Percentiles rank a stretch among this genome's conserved stretches.
These are phyloP conservation scores for Paramecium biaurelia DNA, from an alignment of 73 alveolate genomes.

Conservation along the genomic window DNA sequence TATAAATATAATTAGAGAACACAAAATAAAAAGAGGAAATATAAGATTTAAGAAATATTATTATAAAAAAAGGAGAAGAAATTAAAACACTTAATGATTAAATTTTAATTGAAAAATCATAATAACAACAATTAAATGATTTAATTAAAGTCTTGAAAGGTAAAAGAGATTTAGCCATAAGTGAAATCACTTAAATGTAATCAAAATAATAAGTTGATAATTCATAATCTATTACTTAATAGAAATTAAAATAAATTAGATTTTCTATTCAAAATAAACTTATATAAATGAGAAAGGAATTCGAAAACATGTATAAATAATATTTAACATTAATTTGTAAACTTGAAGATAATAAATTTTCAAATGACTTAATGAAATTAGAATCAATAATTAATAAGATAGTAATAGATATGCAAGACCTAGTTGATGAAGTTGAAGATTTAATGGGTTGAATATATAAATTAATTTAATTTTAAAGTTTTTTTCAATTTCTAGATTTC, in stretches of 20 bases:
- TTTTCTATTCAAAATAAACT: not conserved
- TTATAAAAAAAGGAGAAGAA: not conserved
- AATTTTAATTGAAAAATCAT: not conserved
- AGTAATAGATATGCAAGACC: not conserved
- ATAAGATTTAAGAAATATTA: not conserved
- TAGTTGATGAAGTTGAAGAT: slow-evolving; percentile 43
- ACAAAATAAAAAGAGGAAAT: slow-evolving; percentile 6
- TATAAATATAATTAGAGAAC: not conserved
- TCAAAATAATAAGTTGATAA: not conserved
- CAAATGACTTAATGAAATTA: not conserved
- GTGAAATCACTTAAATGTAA: not conserved
- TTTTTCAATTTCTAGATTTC: not conserved
- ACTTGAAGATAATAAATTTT: not conserved
- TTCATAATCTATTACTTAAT: not conserved
- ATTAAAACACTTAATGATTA: not conserved
- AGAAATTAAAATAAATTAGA: slow-evolving; percentile 7
- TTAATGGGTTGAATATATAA: not conserved
- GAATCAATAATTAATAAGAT: not conserved
- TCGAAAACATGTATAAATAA: slow-evolving; percentile 32
- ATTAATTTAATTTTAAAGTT: not conserved
- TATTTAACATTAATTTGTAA: not conserved
- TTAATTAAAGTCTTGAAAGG: not conserved
- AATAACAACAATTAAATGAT: not conserved
- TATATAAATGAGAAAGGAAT: slow-evolving; percentile 1
- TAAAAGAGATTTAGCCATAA: slow-evolving; percentile 22